phyloP scores from a whole-genome alignment of 345 rosid genomes.

The Erysimum cheiranthoides region DNA sequence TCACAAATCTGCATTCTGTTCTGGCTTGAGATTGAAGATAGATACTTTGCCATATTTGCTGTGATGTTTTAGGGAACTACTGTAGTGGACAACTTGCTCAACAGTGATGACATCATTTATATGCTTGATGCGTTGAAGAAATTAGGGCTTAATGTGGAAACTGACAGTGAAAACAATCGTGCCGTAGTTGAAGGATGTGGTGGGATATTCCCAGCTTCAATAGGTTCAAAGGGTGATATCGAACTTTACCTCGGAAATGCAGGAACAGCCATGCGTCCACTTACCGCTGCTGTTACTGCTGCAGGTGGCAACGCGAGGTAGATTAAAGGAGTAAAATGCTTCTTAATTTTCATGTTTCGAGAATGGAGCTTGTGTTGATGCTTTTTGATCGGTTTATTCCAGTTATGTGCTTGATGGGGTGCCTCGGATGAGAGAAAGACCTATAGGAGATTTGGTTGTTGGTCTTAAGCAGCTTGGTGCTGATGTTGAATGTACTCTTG shows the following conservation, averaged over 20 bases:
- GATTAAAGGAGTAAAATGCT: neutral
- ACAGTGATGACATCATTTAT: slow-evolving; percentile 84
- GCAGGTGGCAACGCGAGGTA: slow-evolving; percentile 95
- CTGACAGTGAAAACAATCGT: slow-evolving; percentile 57
- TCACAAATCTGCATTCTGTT: neutral
- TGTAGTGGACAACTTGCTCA: slow-evolving; percentile 84
- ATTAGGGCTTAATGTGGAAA: slow-evolving; percentile 71
- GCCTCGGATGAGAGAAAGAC: slow-evolving; percentile 97
- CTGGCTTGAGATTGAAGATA: slow-evolving; percentile 1
- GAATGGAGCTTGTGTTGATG: neutral
- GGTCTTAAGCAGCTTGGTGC: slow-evolving; percentile 98
- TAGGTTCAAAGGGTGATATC: slow-evolving; percentile 58
- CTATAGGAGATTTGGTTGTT: slow-evolving; percentile 83
- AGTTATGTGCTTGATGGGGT: slow-evolving; percentile 96
- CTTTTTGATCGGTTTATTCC: slow-evolving; percentile 9
- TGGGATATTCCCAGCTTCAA: slow-evolving; percentile 73
- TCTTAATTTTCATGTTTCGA: neutral
- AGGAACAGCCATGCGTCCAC: slow-evolving; percentile 96
- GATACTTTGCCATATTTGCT: neutral
- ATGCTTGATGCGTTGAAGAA: slow-evolving; percentile 90
- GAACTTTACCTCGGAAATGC: slow-evolving; percentile 96
- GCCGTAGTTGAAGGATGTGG: slow-evolving; percentile 87
- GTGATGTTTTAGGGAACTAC: slow-evolving; percentile 71
- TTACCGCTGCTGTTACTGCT: slow-evolving; percentile 89
- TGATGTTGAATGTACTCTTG: slow-evolving; percentile 71